Conservation (phyloP, 2,329 filamentous ascomycete genomes). For the Colletotrichum lentis region DNA sequence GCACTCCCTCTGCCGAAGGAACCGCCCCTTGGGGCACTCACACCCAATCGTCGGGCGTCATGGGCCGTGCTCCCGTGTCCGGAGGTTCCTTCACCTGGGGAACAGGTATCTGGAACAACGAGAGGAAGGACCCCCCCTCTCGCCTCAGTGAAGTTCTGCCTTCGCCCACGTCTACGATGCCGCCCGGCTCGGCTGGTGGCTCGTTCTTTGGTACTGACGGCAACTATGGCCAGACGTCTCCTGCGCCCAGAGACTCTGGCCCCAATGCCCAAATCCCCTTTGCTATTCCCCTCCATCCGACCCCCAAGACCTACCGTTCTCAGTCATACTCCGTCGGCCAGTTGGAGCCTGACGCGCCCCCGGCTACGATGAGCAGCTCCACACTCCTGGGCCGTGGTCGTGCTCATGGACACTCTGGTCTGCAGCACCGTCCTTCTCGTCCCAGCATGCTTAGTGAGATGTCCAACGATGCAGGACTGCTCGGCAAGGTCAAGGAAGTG, state of each 20-base stretch:
- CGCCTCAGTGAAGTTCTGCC: constrained; percentile 77
- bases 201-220: constrained; percentile 61
- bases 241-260: constrained; percentile 60
- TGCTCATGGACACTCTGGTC: constrained; percentile 64
- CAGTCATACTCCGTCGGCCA: constrained; percentile 97
- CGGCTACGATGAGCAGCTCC: constrained; percentile 55
- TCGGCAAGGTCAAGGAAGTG: constrained; percentile 75
- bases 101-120: constrained; percentile 83
- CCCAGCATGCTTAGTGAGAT: constrained; percentile 80
- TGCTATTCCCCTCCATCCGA: constrained; percentile 86
- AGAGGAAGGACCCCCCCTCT: constrained; percentile 80
- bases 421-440: constrained; percentile 83
- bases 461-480: constrained; percentile 68
- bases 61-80: constrained; percentile 57
- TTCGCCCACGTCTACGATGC: constrained; percentile 73
- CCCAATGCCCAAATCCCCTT: constrained; percentile 79
- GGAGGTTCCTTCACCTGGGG: constrained; percentile 71
- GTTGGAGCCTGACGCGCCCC: constrained; percentile 71
- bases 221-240: constrained; percentile 58
- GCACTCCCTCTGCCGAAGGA: constrained; percentile 71
- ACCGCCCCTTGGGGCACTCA: constrained; percentile 65
- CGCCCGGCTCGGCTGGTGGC: constrained; percentile 52
- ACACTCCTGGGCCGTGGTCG: constrained; percentile 62
- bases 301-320: constrained; percentile 91
- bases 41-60: constrained; percentile 56